Evolutionary conservation across 768 basidiomycete species (phyloP).

Genomic region (Mycena haematopus): DNA sequence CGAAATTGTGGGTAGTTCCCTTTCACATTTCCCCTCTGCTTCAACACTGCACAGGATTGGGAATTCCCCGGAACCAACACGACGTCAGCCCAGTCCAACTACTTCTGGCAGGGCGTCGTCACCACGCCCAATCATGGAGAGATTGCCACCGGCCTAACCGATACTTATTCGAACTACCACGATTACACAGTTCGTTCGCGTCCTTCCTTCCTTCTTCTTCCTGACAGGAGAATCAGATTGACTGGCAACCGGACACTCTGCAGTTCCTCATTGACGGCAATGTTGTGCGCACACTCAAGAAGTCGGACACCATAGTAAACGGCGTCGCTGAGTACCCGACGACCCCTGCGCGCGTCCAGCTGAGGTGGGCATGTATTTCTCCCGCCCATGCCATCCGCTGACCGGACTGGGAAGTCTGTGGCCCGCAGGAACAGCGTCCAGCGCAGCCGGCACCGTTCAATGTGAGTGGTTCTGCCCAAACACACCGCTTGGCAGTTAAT

Average conservation of each 20-base stretch:
- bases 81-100: conserved; percentile 77
- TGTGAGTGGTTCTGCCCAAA: conserved; percentile 44
- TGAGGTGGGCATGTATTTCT: conserved; percentile 56
- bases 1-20: conserved; percentile 53
- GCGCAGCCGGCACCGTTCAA: conserved; percentile 69
- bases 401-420: conserved; percentile 58
- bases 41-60: conserved; percentile 57
- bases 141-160: conserved; percentile 53
- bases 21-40: not conserved
- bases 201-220: not conserved
- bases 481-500: not conserved
- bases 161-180: conserved; percentile 76
- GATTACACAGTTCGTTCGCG: conserved; percentile 67
- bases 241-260: conserved; percentile 77
- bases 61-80: conserved; percentile 75
- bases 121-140: conserved; percentile 53
- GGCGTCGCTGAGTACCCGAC: conserved; percentile 72
- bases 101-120: conserved; percentile 77
- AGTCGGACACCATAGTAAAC: conserved; percentile 60
- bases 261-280: conserved; percentile 76
- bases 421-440: conserved; percentile 76
- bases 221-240: conserved; percentile 54
- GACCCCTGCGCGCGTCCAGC: conserved; percentile 82
- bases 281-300: conserved; percentile 70
- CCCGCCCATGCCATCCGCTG: not conserved